These are phyloP conservation scores for Rosa persica DNA, from an alignment of 306 rosid species.

Conservation along the genomic window DNA sequence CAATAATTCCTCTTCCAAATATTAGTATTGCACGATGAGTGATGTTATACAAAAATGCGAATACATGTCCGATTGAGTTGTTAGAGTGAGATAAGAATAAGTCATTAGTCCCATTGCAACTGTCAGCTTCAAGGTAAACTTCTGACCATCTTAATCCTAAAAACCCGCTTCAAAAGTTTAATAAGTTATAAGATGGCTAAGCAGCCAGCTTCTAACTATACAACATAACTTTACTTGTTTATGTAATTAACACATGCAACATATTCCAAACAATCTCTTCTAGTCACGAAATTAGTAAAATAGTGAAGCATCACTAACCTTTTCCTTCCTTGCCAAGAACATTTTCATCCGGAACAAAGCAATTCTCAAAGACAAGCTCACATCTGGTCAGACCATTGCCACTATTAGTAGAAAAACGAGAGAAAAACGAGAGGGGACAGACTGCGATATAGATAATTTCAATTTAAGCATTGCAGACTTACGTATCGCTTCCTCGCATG, in stretches of 20 bases:
- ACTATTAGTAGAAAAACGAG: constrained; percentile 35
- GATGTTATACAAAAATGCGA: background rate
- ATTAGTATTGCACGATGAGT: no score
- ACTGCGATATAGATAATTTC: constrained; percentile 17
- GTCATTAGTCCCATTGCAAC: background rate
- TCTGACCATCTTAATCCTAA: background rate
- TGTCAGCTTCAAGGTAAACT: background rate
- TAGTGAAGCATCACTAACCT: constrained; percentile 50
- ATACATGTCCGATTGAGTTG: background rate
- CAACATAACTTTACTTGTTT: background rate
- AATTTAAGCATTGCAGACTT: constrained; percentile 38
- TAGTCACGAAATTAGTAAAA: constrained; percentile 18
- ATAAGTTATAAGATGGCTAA: background rate
- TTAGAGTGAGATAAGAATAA: background rate
- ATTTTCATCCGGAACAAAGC: constrained; percentile 95
- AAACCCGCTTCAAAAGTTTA: background rate
- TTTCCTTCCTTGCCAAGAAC: constrained; percentile 92
- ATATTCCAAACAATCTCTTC: constrained; percentile 3
- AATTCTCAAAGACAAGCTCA: constrained; percentile 96
- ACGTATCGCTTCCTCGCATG: constrained; percentile 99
- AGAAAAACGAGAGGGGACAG: constrained; percentile 10
- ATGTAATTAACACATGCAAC: background rate
- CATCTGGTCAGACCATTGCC: constrained; percentile 61
- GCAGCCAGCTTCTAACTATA: background rate
- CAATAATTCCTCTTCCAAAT: background rate